phyloP scores from a whole-genome alignment of 2,329 filamentous ascomycete genomes.

The Didymellaceae sp. region DNA sequence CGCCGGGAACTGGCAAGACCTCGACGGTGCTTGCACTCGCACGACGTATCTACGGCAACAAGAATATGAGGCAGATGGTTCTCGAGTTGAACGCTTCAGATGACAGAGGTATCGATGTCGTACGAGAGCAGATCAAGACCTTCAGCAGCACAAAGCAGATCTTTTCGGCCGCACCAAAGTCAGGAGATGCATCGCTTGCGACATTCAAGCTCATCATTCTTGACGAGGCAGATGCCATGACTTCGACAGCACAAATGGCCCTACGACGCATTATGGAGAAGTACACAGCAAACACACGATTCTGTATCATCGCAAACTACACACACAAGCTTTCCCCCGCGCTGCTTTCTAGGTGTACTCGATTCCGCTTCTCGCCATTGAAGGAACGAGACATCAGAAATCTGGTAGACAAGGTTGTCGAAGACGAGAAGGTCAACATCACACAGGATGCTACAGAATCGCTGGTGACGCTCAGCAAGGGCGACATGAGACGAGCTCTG shows the following conservation, averaged over 20 bases:
- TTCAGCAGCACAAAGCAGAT: conserved; percentile 99
- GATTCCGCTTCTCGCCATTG: conserved; percentile 92
- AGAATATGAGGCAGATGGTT: conserved; percentile 98
- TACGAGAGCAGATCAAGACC: conserved; percentile 96
- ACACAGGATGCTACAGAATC: conserved; percentile 79
- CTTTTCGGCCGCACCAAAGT: conserved; percentile 69
- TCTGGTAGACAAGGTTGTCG: conserved; percentile 87
- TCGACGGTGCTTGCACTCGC: conserved; percentile 94
- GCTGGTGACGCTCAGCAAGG: conserved; percentile 85
- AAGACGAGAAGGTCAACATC: conserved; percentile 86
- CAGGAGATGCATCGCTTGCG: conserved; percentile 63
- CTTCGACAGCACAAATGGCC: conserved; percentile 97
- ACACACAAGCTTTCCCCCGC: conserved; percentile 97
- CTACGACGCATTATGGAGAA: conserved; percentile 98
- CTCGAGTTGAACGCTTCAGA: conserved; percentile 97
- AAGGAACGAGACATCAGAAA: conserved; percentile 85
- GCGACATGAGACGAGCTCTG: conserved; percentile 92
- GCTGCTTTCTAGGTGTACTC: conserved; percentile 87
- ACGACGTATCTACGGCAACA: conserved; percentile 86
- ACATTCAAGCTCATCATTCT: conserved; percentile 95
- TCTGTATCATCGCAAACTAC: conserved; percentile 99
- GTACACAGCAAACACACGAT: conserved; percentile 96
- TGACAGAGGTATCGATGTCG: conserved; percentile 96
- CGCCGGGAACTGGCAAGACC: conserved; percentile 96
- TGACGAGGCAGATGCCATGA: conserved; percentile 99